Evolutionary conservation across 176 grass and related monocot species (phyloP).

Genomic region (Triticum urartu): DNA sequence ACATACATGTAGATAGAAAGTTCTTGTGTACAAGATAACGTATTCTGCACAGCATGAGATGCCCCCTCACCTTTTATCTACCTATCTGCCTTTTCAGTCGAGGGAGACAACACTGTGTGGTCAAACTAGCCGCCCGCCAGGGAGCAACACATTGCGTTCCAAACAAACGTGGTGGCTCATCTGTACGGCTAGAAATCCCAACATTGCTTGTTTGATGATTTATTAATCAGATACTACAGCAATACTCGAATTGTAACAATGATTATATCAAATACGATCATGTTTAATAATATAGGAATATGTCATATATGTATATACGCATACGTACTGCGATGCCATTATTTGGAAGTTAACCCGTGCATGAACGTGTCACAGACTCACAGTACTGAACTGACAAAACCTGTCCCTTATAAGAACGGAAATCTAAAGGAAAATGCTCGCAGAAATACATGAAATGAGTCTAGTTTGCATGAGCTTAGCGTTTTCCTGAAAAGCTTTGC

Average conservation of each 20-base stretch:
- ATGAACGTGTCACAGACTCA: background rate
- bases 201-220: background rate
- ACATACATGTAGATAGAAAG: conserved; percentile 46
- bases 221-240: background rate
- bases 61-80: background rate
- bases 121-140: background rate
- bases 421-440: background rate
- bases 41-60: background rate
- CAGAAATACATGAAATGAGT: conserved; percentile 12
- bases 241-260: background rate
- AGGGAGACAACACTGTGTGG: background rate
- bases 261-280: background rate
- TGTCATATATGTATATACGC: background rate
- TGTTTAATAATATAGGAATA: background rate
- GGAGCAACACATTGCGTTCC: no score
- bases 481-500: conserved; percentile 27
- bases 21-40: background rate
- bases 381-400: background rate
- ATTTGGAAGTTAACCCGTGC: background rate
- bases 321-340: background rate
- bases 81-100: background rate
- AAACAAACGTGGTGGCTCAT: background rate
- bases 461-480: background rate
- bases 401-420: background rate
- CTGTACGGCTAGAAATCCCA: no score